Evolutionary conservation across 2,329 filamentous ascomycete genomes (phyloP).

Genomic region (Calycina marina): DNA sequence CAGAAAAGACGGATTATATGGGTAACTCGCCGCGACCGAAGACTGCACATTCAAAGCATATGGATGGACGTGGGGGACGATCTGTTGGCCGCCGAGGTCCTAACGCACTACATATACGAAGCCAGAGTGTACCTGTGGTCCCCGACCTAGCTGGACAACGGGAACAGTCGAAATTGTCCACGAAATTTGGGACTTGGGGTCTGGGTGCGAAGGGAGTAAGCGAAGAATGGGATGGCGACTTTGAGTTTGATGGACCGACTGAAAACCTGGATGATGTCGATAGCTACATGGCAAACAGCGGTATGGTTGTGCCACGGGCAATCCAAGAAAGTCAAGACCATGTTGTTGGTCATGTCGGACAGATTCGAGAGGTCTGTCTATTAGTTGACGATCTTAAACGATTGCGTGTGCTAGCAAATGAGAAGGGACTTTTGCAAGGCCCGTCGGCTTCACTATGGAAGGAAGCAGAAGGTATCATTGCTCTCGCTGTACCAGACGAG

Average conservation of each 20-base stretch:
- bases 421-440: constrained; percentile 50
- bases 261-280: constrained; percentile 25
- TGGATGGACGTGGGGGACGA: constrained; percentile 57
- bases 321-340: constrained; percentile 73
- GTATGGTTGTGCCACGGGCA: constrained; percentile 61
- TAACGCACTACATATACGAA: constrained; percentile 54
- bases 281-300: constrained; percentile 25
- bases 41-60: constrained; percentile 65
- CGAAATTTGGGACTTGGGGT: constrained; percentile 73
- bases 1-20: constrained; percentile 45
- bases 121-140: constrained; percentile 65
- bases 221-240: constrained; percentile 85
- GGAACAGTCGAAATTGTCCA: constrained; percentile 35
- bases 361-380: constrained; percentile 67
- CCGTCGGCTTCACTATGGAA: constrained; percentile 51
- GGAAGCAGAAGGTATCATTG: constrained; percentile 77
- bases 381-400: constrained; percentile 74
- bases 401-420: constrained; percentile 53
- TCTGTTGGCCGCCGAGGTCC: constrained; percentile 51
- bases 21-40: constrained; percentile 50
- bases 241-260: constrained; percentile 44
- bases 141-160: constrained; percentile 43
- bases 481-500: constrained; percentile 58
- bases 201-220: constrained; percentile 64
- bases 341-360: constrained; percentile 70